Evolutionary conservation across 495 filamentous ascomycete species (phyloP), one percentile per base, ranked within the genome.

Genomic region (Amorphotheca resinae): DNA sequence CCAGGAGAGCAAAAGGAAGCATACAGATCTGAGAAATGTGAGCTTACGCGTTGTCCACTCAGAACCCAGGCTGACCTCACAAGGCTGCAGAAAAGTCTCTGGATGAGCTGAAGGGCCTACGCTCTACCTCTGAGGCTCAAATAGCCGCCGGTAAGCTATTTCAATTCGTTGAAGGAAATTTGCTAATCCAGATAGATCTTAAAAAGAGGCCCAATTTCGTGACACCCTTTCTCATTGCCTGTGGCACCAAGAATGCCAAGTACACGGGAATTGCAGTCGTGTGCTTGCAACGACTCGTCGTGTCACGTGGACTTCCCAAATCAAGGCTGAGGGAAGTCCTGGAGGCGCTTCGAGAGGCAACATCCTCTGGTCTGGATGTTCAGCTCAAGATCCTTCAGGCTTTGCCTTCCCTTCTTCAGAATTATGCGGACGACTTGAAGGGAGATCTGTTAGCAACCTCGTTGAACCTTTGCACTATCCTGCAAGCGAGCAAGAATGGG

Each of bases 381-480:
- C 91, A 98, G 53, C 73, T 98, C 38, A 98, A 95, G 62, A 93
- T 96, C 22, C 67, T 98, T 14, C 91, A 98, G 58, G 84, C 87
- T 0, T 65, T 98, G 22, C 91, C 93, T n/a, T 82, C 87, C 1
- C 56, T 98, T 28, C 64, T 95, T 6, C 87, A 95, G 50, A 91
- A 91, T 58, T 96, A 95, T 64, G 78, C 84, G 0, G 72, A 73
- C 43, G 81, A 88, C 33, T 61, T 98, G 21, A 77, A 77, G 39
- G 86, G 82, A 2, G 81, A 88, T 38, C 69, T 95, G 12, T 69
- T 96, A 28, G 80, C 79, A 23, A 82, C 73, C 20, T 77, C 82
- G 2, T 67, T 98, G 49, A 82, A 93, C 56, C 83, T 95, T 59
- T 96, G 91, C 60, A 87, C 87, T 26, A 81, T 82, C 36, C 59